Base-by-base conservation (phyloP, 2,329 filamentous ascomycete genomes). In the Leptographium procerum region DNA sequence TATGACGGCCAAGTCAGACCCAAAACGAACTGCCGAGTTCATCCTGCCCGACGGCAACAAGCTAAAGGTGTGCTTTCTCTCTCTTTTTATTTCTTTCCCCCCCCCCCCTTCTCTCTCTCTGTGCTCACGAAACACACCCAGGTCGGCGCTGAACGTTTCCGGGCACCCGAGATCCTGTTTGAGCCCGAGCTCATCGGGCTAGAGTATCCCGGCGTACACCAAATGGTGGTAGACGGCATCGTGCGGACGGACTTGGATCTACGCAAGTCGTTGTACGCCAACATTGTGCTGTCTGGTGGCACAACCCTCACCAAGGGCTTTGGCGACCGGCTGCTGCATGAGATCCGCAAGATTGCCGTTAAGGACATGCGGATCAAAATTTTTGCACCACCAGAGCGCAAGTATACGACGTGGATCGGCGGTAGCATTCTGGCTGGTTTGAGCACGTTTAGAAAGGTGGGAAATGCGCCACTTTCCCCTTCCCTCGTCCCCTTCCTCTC, bases 301-400 rank as follows among this genome's bases (percentile, higher is more conserved):
- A 95, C 91, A 68, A 99, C 94, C 29, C 78, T 99, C 69, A 97
- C 91, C 66, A 96, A 94, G 76, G 94, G 94, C 51, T 99, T 99
- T 69, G 92, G 92, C 59, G 94, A 97, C 73, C 83, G 94, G 56
- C 76, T 99, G 66, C 78, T 99, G 69, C 85, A 89, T 65, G 94
- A 99, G 75, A 87, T 97, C 64, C 94, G 96, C 75, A 82, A 87
- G 70, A 77, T 97, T 67, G 94, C 94, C 13, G 91, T 97, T 66
- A 96, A 96, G 79, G 94, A 99, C 71, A 99, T 96, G 92, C 85
- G 91, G 68, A 97, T 99, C 77, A 96, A 96, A 80, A 99, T 99
- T 69, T 96, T 95, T 76, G 94, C 94, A 57, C 94, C 94, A 58
- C 92, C 94, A 7, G 94, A 99, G 78, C 83, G 94, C 65, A 96